A percentile compares a stretch with the other conserved stretches of the same genome.
These are phyloP conservation scores for Gossypium mustelinum DNA, from an alignment of 345 rosid species.

Conservation along the genomic window DNA sequence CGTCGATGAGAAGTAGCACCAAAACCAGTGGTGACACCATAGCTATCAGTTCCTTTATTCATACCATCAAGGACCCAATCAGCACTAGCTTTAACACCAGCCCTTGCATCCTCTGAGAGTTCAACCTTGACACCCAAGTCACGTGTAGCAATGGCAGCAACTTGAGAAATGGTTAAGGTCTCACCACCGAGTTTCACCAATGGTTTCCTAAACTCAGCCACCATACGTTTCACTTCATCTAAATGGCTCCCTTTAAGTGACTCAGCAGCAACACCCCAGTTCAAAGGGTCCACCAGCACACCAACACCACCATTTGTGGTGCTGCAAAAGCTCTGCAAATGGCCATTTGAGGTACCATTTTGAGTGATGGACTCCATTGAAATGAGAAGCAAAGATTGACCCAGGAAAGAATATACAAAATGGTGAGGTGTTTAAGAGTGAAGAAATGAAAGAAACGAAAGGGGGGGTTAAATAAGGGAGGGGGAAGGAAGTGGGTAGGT, in stretches of 20 bases:
- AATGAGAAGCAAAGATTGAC: not conserved
- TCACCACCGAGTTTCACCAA: slow-evolving; percentile 70
- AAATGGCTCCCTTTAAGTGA: slow-evolving; percentile 68
- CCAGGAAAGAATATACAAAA: not conserved
- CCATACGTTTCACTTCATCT: slow-evolving; percentile 80
- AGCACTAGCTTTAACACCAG: slow-evolving; percentile 67
- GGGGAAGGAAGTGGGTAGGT: slow-evolving; percentile 9
- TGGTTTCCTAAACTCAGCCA: slow-evolving; percentile 65
- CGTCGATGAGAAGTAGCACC: slow-evolving; percentile 71
- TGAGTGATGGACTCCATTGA: slow-evolving; percentile 15
- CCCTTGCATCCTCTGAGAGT: slow-evolving; percentile 55
- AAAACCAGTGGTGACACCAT: slow-evolving; percentile 78
- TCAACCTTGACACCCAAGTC: slow-evolving; percentile 37
- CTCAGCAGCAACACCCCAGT: slow-evolving; percentile 73
- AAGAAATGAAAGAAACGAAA: not conserved
- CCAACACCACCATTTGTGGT: not conserved
- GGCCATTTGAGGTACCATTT: not conserved
- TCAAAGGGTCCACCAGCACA: slow-evolving; percentile 45
- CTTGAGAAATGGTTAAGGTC: slow-evolving; percentile 73
- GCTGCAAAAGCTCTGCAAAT: slow-evolving; percentile 19
- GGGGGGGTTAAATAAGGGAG: slow-evolving; percentile 9
- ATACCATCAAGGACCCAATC: slow-evolving; percentile 79
- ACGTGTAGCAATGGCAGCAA: slow-evolving; percentile 43
- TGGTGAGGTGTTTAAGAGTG: not conserved
- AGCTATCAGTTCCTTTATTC: slow-evolving; percentile 60